These are phyloP conservation scores for Coemansia sp. DNA, from an alignment of 192 early-diverging fungal species.

Conservation along the genomic window DNA sequence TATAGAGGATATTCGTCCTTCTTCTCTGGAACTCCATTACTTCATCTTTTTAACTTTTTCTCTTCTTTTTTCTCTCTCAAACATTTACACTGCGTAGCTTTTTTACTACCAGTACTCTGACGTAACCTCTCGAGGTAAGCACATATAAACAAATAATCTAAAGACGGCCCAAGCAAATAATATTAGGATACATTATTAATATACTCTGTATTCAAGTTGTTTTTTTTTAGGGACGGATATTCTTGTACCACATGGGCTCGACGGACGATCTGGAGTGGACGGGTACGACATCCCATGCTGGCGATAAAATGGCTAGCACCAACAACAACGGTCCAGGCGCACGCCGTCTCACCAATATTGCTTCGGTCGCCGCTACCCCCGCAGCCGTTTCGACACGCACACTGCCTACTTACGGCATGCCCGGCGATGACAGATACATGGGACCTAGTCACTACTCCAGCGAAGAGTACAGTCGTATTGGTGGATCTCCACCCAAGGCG, in stretches of 20 bases:
- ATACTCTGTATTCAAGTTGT: neutral
- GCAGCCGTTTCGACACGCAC: constrained; percentile 29
- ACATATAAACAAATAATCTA: neutral
- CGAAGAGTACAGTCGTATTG: constrained; percentile 5
- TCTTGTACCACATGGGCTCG: neutral
- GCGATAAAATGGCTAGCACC: constrained; percentile 38
- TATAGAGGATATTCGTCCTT: neutral
- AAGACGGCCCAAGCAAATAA: neutral
- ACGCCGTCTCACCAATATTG: neutral
- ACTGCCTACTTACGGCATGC: constrained; percentile 19
- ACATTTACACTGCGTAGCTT: constrained; percentile 3
- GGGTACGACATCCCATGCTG: constrained; percentile 35
- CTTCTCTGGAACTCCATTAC: neutral
- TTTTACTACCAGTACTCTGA: neutral
- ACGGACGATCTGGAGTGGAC: constrained; percentile 46
- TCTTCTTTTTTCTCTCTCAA: neutral
- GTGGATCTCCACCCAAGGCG: constrained; percentile 16
- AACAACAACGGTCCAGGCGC: constrained; percentile 7
- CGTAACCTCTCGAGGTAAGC: neutral
- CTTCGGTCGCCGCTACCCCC: neutral
- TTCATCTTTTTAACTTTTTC: neutral
- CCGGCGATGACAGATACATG: neutral
- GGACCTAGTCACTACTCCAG: neutral
- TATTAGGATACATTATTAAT: neutral
- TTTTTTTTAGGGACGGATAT: neutral